These are phyloP conservation scores for Coriolopsis trogii DNA, from an alignment of 1,284 basidiomycete species.

Conservation along the genomic window DNA sequence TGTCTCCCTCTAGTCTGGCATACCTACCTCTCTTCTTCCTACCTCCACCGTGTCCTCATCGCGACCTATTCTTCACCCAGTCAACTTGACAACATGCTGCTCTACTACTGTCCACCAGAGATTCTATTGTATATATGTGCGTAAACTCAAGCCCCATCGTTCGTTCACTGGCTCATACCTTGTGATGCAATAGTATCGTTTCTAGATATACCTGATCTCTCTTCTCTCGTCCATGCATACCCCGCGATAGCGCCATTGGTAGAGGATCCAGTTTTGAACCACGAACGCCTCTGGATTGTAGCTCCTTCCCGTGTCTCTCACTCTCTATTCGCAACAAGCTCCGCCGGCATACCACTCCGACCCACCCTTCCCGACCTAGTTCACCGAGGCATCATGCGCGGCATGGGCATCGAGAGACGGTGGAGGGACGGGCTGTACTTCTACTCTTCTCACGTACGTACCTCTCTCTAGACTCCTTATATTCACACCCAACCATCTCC, in stretches of 20 bases:
- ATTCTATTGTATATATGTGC: conserved; percentile 59
- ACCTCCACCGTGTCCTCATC: not conserved
- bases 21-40: not conserved
- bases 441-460: conserved; percentile 58
- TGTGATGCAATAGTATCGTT: conserved; percentile 53
- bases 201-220: conserved; percentile 71
- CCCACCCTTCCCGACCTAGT: conserved; percentile 68
- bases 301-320: conserved; percentile 69
- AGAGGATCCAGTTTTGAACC: conserved; percentile 63
- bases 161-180: no score
- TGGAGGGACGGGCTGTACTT: conserved; percentile 68
- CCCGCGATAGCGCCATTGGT: conserved; percentile 51
- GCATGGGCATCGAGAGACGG: conserved; percentile 62
- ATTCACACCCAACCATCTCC: no score
- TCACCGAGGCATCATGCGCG: conserved; percentile 67
- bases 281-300: conserved; percentile 57
- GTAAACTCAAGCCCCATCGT: conserved; percentile 23
- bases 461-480: not conserved
- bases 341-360: conserved; percentile 55
- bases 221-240: conserved; percentile 48
- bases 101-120: conserved; percentile 49
- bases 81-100: conserved; percentile 22
- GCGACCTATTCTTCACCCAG: no score
- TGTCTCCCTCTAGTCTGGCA: not conserved
- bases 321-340: conserved; percentile 58